These are phyloP conservation scores for Fusarium musae DNA, from an alignment of 2,329 filamentous ascomycete species.

Conservation along the genomic window DNA sequence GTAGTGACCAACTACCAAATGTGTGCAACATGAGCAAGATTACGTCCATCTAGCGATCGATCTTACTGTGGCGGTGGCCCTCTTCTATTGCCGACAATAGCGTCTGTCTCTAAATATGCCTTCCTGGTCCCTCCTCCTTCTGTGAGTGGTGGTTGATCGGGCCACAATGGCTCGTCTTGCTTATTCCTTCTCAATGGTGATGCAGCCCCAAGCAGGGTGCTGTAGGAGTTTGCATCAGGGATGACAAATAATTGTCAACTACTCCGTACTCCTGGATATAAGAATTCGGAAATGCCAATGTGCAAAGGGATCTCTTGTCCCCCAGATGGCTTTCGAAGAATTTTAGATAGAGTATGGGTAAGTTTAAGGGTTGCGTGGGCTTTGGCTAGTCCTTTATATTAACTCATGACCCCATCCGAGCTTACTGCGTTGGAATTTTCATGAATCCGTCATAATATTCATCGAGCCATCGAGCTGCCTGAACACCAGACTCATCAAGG, in stretches of 20 bases:
- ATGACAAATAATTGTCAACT: constrained; percentile 10
- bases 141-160: constrained; percentile 22
- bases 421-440: constrained; percentile 55
- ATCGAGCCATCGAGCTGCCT: constrained; percentile 66
- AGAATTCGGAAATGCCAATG: constrained; percentile 35
- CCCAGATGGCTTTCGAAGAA: constrained; percentile 13
- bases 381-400: constrained; percentile 31
- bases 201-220: constrained; percentile 23
- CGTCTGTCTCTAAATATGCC: constrained; percentile 12
- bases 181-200: constrained; percentile 11
- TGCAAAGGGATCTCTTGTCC: constrained; percentile 14
- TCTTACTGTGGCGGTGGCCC: constrained; percentile 14
- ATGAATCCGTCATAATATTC: constrained; percentile 66
- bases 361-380: constrained; percentile 17
- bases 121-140: constrained; percentile 19
- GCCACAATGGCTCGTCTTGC: background rate
- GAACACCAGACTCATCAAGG: constrained; percentile 61
- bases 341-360: constrained; percentile 1
- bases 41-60: constrained; percentile 19
- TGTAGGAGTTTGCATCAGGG: constrained; percentile 27
- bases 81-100: constrained; percentile 29
- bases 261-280: constrained; percentile 41
- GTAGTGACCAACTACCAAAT: constrained; percentile 25
- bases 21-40: constrained; percentile 23
- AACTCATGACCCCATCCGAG: constrained; percentile 20